These are phyloP conservation scores for Solioccasus polychromus DNA, from an alignment of 768 basidiomycete genomes.

Conservation along the genomic window DNA sequence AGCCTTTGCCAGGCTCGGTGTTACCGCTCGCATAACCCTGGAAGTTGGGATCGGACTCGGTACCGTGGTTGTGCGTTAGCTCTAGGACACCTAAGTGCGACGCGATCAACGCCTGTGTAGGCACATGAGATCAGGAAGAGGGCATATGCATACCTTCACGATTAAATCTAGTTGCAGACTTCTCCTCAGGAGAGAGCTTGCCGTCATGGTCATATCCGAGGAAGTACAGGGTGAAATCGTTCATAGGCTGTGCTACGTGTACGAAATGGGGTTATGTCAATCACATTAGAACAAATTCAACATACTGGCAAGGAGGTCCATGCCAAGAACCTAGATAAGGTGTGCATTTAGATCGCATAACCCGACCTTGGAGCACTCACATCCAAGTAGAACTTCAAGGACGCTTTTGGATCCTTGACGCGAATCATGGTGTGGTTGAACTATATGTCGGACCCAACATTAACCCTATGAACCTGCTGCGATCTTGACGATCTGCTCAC, in stretches of 20 bases:
- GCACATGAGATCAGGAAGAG: background rate
- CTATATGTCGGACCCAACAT: slow-evolving; percentile 32
- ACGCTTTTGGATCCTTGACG: slow-evolving; percentile 81
- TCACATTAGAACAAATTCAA: background rate
- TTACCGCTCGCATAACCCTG: slow-evolving; percentile 87
- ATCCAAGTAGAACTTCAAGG: slow-evolving; percentile 77
- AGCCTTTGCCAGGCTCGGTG: slow-evolving; percentile 69
- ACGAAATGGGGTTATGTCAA: slow-evolving; percentile 2
- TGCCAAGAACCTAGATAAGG: slow-evolving; percentile 54
- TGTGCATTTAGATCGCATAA: background rate
- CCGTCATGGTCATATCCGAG: slow-evolving; percentile 71
- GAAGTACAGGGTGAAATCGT: slow-evolving; percentile 79
- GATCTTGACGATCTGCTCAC: background rate
- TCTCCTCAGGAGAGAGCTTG: slow-evolving; percentile 50
- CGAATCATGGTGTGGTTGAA: slow-evolving; percentile 90
- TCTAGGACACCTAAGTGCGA: slow-evolving; percentile 65
- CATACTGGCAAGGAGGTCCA: slow-evolving; percentile 67
- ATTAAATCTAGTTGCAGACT: slow-evolving; percentile 43
- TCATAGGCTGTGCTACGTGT: slow-evolving; percentile 47
- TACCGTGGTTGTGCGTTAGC: slow-evolving; percentile 87
- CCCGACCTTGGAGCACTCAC: slow-evolving; percentile 33
- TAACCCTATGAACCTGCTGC: background rate
- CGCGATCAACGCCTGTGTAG: background rate
- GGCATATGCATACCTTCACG: slow-evolving; percentile 58
- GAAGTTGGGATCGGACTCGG: slow-evolving; percentile 76